Conservation (phyloP, 1,139 yeast genomes). For the Candida tropicalis region DNA sequence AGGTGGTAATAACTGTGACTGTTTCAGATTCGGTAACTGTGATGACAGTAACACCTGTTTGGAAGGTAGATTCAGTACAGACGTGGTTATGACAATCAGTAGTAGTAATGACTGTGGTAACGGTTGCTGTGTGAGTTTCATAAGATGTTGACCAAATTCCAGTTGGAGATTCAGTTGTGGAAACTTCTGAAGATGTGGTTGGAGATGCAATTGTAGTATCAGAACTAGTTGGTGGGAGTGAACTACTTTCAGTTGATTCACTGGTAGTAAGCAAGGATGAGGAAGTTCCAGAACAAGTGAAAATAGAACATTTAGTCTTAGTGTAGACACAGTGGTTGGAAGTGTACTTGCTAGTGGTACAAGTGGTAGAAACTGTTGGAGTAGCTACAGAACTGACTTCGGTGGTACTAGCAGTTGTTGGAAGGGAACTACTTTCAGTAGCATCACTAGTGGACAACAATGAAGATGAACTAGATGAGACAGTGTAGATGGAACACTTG, state of each 20-base stretch:
- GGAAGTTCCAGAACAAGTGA: neutral
- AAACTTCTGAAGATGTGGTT: neutral
- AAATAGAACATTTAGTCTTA: neutral
- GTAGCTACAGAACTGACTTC: slow-evolving; percentile 20
- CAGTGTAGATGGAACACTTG: slow-evolving; percentile 1
- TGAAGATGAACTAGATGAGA: neutral
- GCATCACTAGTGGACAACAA: neutral
- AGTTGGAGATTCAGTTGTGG: neutral
- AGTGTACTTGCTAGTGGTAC: neutral
- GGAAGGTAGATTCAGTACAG: neutral
- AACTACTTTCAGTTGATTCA: neutral
- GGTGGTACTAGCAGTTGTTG: slow-evolving; percentile 11
- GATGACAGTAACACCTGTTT: slow-evolving; percentile 1
- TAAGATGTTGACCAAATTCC: neutral
- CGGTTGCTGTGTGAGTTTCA: neutral
- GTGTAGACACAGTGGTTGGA: neutral
- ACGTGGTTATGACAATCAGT: neutral
- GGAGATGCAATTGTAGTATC: neutral
- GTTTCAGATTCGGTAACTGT: slow-evolving; percentile 1
- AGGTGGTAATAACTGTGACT: slow-evolving; percentile 2
- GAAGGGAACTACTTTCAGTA: too few relatives aligned
- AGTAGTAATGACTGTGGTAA: neutral
- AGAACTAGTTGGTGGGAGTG: neutral
- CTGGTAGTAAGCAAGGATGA: neutral
- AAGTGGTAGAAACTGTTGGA: slow-evolving; percentile 6